phyloP scores from a whole-genome alignment of 2,329 filamentous ascomycete species.

The Ilyonectria robusta region DNA sequence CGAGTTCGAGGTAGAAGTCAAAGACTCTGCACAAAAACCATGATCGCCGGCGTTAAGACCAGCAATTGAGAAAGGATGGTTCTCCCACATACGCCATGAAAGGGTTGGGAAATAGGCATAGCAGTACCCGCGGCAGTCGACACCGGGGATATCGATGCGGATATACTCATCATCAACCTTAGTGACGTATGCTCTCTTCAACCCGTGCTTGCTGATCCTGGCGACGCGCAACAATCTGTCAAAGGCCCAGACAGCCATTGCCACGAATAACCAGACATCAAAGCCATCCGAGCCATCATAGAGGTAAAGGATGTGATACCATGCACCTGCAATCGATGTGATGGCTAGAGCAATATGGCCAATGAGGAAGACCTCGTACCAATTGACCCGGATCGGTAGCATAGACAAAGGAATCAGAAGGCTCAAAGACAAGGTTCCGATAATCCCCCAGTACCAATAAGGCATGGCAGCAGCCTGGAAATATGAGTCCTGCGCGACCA shows the following conservation, averaged over 20 bases:
- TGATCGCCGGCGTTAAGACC: constrained; percentile 28
- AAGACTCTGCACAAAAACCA: not conserved
- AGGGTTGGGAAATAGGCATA: constrained; percentile 51
- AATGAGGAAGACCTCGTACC: constrained; percentile 62
- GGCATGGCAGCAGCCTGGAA: constrained; percentile 41
- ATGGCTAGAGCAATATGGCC: constrained; percentile 59
- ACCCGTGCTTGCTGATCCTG: constrained; percentile 39
- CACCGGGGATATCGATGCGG: constrained; percentile 47
- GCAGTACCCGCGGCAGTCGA: constrained; percentile 47
- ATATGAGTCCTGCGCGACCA: constrained; percentile 49
- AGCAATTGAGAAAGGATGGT: constrained; percentile 52
- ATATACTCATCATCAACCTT: constrained; percentile 49
- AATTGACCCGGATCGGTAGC: constrained; percentile 53
- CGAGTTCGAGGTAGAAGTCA: constrained; percentile 9
- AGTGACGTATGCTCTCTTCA: constrained; percentile 48
- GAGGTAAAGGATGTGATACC: constrained; percentile 57
- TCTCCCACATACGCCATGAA: constrained; percentile 52
- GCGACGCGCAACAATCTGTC: constrained; percentile 47
- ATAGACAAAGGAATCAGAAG: constrained; percentile 52
- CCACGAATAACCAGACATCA: constrained; percentile 51
- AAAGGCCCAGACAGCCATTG: constrained; percentile 49
- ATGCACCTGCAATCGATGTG: constrained; percentile 58
- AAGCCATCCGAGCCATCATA: constrained; percentile 60
- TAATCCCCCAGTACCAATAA: constrained; percentile 62
- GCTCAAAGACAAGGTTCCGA: constrained; percentile 54